Percentiles rank a stretch among this genome's conserved stretches.
phyloP scores from a whole-genome alignment of 2,329 filamentous ascomycete species.

The Aspergillus hiratsukae region DNA sequence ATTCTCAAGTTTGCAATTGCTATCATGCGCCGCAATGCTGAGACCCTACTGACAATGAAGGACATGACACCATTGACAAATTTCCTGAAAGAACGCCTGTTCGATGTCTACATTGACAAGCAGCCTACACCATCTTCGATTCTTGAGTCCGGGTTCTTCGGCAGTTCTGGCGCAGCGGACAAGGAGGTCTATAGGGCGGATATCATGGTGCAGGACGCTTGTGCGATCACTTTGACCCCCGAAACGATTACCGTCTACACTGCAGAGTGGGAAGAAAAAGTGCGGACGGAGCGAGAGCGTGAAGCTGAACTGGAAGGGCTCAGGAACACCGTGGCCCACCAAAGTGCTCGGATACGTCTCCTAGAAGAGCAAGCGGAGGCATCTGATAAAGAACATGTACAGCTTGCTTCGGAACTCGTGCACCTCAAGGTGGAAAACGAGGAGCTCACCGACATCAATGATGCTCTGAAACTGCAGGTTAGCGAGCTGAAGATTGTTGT shows the following conservation, averaged over 20 bases:
- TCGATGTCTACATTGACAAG: conserved; percentile 96
- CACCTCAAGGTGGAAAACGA: conserved; percentile 92
- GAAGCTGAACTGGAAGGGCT: conserved; percentile 76
- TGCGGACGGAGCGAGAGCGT: conserved; percentile 72
- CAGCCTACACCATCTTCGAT: conserved; percentile 88
- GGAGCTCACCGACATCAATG: conserved; percentile 81
- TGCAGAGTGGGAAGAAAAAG: conserved; percentile 88
- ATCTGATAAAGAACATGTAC: conserved; percentile 84
- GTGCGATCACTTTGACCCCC: conserved; percentile 76
- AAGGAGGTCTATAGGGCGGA: conserved; percentile 96
- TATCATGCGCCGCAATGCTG: conserved; percentile 90
- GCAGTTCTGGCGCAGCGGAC: conserved; percentile 80
- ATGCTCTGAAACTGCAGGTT: conserved; percentile 79
- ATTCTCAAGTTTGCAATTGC: conserved; percentile 93
- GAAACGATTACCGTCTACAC: conserved; percentile 78
- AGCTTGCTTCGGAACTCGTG: conserved; percentile 85
- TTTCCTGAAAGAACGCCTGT: conserved; percentile 89
- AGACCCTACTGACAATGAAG: conserved; percentile 72
- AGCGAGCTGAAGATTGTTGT: conserved; percentile 80
- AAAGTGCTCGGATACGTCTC: conserved; percentile 72
- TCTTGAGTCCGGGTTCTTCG: conserved; percentile 95
- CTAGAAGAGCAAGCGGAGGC: conserved; percentile 85
- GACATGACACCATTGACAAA: conserved; percentile 87
- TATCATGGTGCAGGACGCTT: conserved; percentile 87
- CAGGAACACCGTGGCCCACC: conserved; percentile 59